Evolutionary conservation across 306 rosid species (phyloP), one percentile per base, ranked within the genome.

Genomic region (Pterocarpus macrocarpus): DNA sequence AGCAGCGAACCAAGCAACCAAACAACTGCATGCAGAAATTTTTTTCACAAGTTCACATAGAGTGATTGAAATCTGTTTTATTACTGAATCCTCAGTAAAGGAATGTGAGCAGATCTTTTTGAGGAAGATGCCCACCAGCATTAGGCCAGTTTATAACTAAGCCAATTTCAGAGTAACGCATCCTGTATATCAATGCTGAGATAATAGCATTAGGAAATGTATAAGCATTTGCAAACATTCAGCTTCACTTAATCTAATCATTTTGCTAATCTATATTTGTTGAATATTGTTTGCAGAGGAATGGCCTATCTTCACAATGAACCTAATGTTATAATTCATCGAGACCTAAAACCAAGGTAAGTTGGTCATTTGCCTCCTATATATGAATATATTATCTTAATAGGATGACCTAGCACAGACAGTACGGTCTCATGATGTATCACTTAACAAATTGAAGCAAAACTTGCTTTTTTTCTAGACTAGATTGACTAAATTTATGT

Each of bases 251-350:
- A 72, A 49, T 76, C 80, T 68, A 38, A 57, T 67, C 58, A 45
- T 56, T 69, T 44, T 78, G 82, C 86, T 86, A 80, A 90, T 79
- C 41, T 80, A 74, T 68, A 67, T 79, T 73, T 45, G 83, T 53
- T 78, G 36, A 76, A 82, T 80, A 28, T 82, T 80, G 39, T 85
- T 41, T 78, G 84, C 88, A 92, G 98, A 85, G 97, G 98, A 73
- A 95, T 95, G 94, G 95, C 98, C 65, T 92, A 95, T 88, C 97
- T 95, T 80, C 98, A 94, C 90, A 94, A 88, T 35, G 98, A 94
- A 76, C 98, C 98, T 73, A 94, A 94, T 78, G 98, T 94, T 78
- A 87, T 94, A 58, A 81, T 94, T 86, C 98, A 94, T 84, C 86
- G 98, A 38, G 97, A 94, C 93, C 87, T 94, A 62, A 94, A 94